These are phyloP conservation scores for Naganishia randhawae DNA, from an alignment of 768 basidiomycete species.

Conservation along the genomic window DNA sequence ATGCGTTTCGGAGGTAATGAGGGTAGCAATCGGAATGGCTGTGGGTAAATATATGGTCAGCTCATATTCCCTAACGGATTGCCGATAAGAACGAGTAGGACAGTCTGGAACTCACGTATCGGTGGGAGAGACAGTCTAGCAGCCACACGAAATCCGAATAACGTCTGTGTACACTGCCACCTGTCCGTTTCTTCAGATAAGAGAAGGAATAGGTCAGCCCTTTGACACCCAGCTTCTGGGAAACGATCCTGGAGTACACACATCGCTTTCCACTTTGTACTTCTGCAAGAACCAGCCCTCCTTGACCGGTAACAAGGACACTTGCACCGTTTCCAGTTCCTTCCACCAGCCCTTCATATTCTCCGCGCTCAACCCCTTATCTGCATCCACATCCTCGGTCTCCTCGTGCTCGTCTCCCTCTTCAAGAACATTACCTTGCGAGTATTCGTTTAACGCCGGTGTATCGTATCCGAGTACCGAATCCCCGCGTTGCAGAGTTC, in stretches of 20 bases:
- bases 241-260: conserved; percentile 52
- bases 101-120: conserved; percentile 57
- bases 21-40: conserved; percentile 84
- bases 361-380: conserved; percentile 31
- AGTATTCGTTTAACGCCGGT: conserved; percentile 9
- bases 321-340: conserved; percentile 66
- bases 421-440: conserved; percentile 14
- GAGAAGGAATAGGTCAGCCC: conserved; percentile 14
- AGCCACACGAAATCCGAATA: conserved; percentile 92
- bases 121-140: conserved; percentile 75
- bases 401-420: conserved; percentile 55
- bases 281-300: conserved; percentile 89
- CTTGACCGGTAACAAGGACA: conserved; percentile 69
- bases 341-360: conserved; percentile 80
- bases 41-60: not conserved
- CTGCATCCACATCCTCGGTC: conserved; percentile 31
- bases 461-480: conserved; percentile 10
- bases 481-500: not conserved
- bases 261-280: conserved; percentile 75
- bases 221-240: not conserved
- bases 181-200: conserved; percentile 55
- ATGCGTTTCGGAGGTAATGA: conserved; percentile 86
- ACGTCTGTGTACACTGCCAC: conserved; percentile 69
- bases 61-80: not conserved
- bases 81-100: no score